Evolutionary conservation across 352 stramenopile species (phyloP).

Genomic region (Globisporangium viniferum): DNA sequence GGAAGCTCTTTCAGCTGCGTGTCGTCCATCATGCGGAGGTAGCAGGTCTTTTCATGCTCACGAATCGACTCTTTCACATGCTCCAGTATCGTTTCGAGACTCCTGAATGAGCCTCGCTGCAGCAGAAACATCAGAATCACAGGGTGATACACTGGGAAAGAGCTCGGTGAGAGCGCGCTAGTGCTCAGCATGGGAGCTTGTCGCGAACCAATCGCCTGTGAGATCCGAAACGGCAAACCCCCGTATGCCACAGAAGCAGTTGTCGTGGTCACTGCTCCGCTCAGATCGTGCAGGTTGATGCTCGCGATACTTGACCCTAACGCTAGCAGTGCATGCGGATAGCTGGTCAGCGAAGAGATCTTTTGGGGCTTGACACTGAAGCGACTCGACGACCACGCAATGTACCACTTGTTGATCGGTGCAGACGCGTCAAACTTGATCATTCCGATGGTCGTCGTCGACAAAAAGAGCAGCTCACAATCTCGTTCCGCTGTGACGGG

Average conservation of each 20-base stretch:
- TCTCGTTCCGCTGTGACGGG: conserved; percentile 41
- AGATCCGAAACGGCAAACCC: conserved; percentile 15
- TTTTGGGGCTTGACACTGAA: conserved; percentile 49
- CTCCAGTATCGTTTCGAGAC: conserved; percentile 49
- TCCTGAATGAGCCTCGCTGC: conserved; percentile 56
- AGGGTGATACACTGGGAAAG: conserved; percentile 48
- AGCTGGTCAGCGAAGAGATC: conserved; percentile 49
- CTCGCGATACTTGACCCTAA: conserved; percentile 52
- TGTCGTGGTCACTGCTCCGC: conserved; percentile 13
- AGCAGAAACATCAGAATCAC: conserved; percentile 73
- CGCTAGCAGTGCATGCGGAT: conserved; percentile 44
- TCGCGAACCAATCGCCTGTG: not conserved
- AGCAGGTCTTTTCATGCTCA: conserved; percentile 73
- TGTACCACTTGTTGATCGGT: conserved; percentile 43
- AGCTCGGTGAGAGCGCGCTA: conserved; percentile 9
- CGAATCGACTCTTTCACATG: conserved; percentile 56
- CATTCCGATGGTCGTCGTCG: conserved; percentile 59
- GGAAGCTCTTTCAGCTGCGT: conserved; percentile 43
- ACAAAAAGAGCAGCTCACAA: conserved; percentile 64
- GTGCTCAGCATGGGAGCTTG: not conserved
- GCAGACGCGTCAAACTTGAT: conserved; percentile 46
- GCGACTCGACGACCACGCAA: conserved; percentile 62
- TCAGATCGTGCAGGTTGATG: conserved; percentile 55
- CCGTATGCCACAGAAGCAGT: conserved; percentile 6
- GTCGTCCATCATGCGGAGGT: conserved; percentile 69